These are phyloP conservation scores for Physaria fendleri DNA, from an alignment of 345 rosid species.

Conservation along the genomic window DNA sequence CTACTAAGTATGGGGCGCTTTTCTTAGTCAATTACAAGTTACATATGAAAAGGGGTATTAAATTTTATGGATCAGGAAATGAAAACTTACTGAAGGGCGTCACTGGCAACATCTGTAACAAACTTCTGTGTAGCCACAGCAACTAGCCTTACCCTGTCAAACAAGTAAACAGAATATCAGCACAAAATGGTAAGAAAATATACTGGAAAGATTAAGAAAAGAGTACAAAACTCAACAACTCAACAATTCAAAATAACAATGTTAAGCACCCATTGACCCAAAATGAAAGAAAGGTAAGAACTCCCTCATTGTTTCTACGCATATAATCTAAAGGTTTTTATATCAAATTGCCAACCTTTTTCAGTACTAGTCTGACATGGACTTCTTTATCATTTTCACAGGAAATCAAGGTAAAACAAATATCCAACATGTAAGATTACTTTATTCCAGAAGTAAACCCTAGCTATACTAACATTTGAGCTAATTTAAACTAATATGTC, in stretches of 20 bases:
- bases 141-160: slow-evolving; percentile 72
- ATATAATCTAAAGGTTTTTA: not conserved
- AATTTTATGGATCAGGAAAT: not conserved
- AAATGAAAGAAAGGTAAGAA: not conserved
- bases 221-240: not conserved
- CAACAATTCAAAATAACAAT: not conserved
- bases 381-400: not conserved
- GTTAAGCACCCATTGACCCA: not conserved
- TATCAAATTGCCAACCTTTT: not conserved
- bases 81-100: slow-evolving; percentile 71
- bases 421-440: not conserved
- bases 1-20: not conserved
- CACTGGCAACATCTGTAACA: slow-evolving; percentile 84
- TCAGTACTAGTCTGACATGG: not conserved
- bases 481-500: not conserved
- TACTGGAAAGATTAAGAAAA: not conserved
- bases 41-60: not conserved
- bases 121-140: slow-evolving; percentile 98
- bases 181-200: not conserved
- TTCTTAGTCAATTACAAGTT: not conserved
- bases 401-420: not conserved
- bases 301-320: not conserved
- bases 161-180: not conserved
- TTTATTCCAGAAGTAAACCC: not conserved
- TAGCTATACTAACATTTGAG: not conserved